Base-by-base conservation (phyloP, 2,329 filamentous ascomycete genomes). In the Colletotrichum sp. region DNA sequence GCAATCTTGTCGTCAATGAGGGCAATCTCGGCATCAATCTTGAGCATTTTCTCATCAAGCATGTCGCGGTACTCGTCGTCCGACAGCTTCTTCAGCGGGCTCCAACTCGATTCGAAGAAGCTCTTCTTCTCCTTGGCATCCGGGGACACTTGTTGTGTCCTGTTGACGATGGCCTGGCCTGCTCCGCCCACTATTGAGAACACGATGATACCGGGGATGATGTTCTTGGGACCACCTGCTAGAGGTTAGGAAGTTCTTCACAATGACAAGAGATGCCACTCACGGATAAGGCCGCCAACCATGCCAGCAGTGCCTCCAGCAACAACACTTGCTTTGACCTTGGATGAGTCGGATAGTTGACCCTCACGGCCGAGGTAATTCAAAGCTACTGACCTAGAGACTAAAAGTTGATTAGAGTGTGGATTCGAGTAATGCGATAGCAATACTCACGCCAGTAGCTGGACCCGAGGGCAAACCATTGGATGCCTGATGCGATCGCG, bases 381-480 rank as follows among this genome's bases (percentile, higher is more conserved):
- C 79, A 90, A 82, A 78, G 88, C 82, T 26, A 89, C 81, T 21
- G 84, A 83, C 78, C 89, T 86, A 4, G 90, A 87, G 24, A 88
- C 90, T 92, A 73, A 13, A 39, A 48, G 16, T 64, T 43, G 13
- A 71, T 81, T 67, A 81, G 73, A 21, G 36, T 7, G 9, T 24
- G 13, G 39, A 48, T 5, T 16, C 9, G 36, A 39, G 30, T 5
- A 32, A 59, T 26, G 74, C 30, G 30, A 68, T 21, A 1, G 26
- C 18, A 28, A 2, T 57, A 85, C 91, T 81, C 87, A 93, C 94
- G 93, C 89, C 93, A 96, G 82, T 93, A 98, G 18, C 92, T 94
- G 63, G 90, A 92, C 43, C 95, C 95, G 52, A 98, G 89, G 57
- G 91, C 89, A 84, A 95, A 95, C 91, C 95, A 98, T 85, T 98